These are phyloP conservation scores for Quercus agrifolia DNA, from an alignment of 306 rosid genomes.

Conservation along the genomic window DNA sequence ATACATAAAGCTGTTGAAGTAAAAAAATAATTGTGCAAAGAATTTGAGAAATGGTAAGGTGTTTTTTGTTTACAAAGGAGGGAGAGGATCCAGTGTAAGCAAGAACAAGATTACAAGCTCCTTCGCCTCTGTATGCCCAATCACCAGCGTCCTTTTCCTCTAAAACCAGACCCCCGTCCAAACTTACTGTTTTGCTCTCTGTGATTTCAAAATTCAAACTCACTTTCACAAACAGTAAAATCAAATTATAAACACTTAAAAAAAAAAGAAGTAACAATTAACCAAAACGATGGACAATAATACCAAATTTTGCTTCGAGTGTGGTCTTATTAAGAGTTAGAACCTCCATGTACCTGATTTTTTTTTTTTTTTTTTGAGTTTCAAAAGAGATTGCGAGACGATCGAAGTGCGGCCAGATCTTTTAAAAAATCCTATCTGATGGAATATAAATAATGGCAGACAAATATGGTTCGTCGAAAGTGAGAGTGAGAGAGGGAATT, in stretches of 20 bases:
- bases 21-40: not conserved
- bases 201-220: not conserved
- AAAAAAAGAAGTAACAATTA: too few species aligned
- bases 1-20: not conserved
- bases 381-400: not conserved
- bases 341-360: too few species aligned
- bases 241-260: too few species aligned
- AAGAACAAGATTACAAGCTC: conserved; percentile 88
- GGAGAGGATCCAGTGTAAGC: conserved; percentile 69
- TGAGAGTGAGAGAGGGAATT: not conserved
- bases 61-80: conserved; percentile 37
- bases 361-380: too few species aligned
- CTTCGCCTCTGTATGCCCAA: conserved; percentile 93
- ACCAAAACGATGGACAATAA: too few species aligned
- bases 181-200: conserved; percentile 10
- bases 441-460: too few species aligned
- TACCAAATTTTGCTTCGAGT: not conserved
- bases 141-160: conserved; percentile 47
- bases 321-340: not conserved
- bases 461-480: not conserved
- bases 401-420: not conserved
- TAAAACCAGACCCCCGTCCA: conserved; percentile 50
- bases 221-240: too few species aligned
- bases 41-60: not conserved
- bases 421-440: not conserved